Base-by-base conservation (phyloP, 345 rosid genomes). In the Salix dunnii region DNA sequence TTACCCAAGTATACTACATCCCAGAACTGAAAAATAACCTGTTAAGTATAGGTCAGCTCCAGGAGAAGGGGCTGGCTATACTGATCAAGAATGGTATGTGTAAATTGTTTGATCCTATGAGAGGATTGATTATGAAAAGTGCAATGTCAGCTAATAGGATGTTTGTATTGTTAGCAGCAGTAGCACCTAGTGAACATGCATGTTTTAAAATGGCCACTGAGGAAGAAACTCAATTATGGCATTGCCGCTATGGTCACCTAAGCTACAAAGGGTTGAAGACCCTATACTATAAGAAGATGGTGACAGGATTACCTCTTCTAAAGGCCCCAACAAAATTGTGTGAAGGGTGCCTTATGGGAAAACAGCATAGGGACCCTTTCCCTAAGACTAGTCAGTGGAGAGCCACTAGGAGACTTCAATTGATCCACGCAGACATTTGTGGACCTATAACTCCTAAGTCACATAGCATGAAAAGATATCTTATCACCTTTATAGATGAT, bases 331-430 rank as follows among this genome's bases (percentile, higher is more conserved):
- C 1, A 0, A 18, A 9, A 0, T 17, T 36, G 8, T 67, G 65
- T 7, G 21, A n/a, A 17, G 35, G 10, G 10, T 75, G 78, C 7
- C 13, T 42, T 13, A 25, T 16, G 2, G 72, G 72, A 7, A 75
- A 75, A 16, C 64, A 75, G 33, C 65, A 67, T 1, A 21, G 74
- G 3, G 40, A 64, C 10, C 2, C 18, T 0, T 23, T 76, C 12
- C 68, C 68, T 13, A 76, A 76, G 35, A 68, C 33, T 38, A 76
- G 74, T 35, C n/a, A 18, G 1, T 76, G 53, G 79, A 31, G 79
- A 42, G 68, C 74, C n/a, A 53, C 40, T 2, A 3, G 68, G 18
- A 55, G 23, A 1, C 62, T 76, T 11, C 33, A 68, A 18, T 46
- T 70, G 0, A 7, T 76, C 10, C 79, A 77, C 62, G 70, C 33